Conservation (phyloP, 139 green algal genomes). For the Coelastrella sp. region DNA sequence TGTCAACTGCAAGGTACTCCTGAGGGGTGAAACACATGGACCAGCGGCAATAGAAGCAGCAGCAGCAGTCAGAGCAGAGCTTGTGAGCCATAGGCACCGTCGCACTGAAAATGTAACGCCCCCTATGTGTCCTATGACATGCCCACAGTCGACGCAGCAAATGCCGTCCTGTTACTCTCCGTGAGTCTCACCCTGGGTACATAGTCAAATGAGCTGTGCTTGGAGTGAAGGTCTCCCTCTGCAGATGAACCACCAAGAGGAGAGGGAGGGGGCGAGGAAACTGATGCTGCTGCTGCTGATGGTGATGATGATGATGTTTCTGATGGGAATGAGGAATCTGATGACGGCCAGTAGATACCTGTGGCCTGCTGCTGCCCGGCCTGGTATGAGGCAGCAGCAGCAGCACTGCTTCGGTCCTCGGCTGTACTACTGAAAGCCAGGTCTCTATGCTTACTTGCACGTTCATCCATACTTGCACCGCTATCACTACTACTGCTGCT, state of each 20-base stretch:
- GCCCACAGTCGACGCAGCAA: too few relatives aligned
- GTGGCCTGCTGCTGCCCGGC: not conserved
- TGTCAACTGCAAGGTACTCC: slow-evolving; percentile 48
- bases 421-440: not conserved
- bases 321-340: slow-evolving; percentile 7
- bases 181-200: slow-evolving; percentile 21
- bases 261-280: not conserved
- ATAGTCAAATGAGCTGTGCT: slow-evolving; percentile 29
- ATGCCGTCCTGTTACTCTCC: too few relatives aligned
- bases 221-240: not conserved
- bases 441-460: not conserved
- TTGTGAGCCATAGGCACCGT: too few relatives aligned
- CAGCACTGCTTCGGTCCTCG: too few relatives aligned
- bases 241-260: not conserved
- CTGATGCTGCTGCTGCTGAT: slow-evolving; percentile 24
- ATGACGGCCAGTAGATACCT: not conserved
- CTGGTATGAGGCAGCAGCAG: not conserved
- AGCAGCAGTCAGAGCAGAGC: not conserved
- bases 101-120: not conserved
- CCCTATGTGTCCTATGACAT: not conserved
- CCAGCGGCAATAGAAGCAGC: too few relatives aligned
- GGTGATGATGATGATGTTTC: not conserved
- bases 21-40: too few relatives aligned
- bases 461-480: not conserved
- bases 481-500: not conserved